Percentiles rank a stretch among this genome's conserved stretches.
Conservation (phyloP, 2,329 filamentous ascomycete genomes). For the Alternaria consortialis region DNA sequence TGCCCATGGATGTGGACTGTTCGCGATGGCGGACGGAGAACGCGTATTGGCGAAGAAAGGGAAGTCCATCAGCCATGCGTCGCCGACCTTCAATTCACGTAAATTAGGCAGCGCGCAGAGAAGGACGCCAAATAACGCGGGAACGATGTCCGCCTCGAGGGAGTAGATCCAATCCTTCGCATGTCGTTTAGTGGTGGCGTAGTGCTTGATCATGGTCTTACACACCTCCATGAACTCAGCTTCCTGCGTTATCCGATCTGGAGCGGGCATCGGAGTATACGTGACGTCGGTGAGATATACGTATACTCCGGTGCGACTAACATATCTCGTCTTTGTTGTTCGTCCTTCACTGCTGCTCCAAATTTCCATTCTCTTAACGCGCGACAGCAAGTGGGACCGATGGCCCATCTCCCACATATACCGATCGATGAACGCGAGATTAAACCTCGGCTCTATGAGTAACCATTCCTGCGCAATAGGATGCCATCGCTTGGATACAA, state of each 20-base stretch:
- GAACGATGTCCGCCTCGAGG: slow-evolving; percentile 15
- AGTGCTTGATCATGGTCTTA: slow-evolving; percentile 3
- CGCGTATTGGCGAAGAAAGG: slow-evolving; percentile 16
- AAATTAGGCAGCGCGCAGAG: slow-evolving; percentile 21
- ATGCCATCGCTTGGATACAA: slow-evolving; percentile 22
- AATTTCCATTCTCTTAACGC: slow-evolving; percentile 25
- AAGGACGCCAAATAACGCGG: slow-evolving; percentile 18
- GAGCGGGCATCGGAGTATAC: background rate
- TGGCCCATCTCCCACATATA: slow-evolving; percentile 23
- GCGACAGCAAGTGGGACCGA: slow-evolving; percentile 8
- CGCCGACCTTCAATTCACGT: slow-evolving; percentile 17
- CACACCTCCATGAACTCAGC: slow-evolving; percentile 6
- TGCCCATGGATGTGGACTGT: background rate
- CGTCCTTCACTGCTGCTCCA: slow-evolving; percentile 20
- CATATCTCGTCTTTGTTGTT: background rate
- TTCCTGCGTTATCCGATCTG: background rate
- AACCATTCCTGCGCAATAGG: slow-evolving; percentile 28
- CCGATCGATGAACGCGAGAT: slow-evolving; percentile 23
- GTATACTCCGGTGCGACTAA: background rate
- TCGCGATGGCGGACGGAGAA: background rate
- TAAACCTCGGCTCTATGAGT: slow-evolving; percentile 23
- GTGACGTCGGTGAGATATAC: background rate
- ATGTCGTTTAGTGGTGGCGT: background rate
- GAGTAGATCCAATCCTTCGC: slow-evolving; percentile 6
- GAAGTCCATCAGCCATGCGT: slow-evolving; percentile 28